Evolutionary conservation across 306 rosid species (phyloP), one percentile per base, ranked within the genome.

Genomic region (Abrus precatorius): DNA sequence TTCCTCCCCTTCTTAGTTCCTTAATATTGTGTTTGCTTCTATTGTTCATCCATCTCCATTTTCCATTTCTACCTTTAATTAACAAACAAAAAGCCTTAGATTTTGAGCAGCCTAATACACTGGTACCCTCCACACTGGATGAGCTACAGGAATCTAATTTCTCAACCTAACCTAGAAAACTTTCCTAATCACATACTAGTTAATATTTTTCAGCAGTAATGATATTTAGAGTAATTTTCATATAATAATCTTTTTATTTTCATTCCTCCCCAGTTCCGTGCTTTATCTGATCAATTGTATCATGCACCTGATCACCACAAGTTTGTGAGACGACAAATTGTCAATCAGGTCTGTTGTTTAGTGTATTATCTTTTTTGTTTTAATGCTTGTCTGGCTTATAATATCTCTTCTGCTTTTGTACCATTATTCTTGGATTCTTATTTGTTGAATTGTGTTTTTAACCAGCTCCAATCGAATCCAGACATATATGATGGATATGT

Each of bases 401-500:
- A 3, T 67, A 38, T 48, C 3, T 83, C 38, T 9, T 14, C 47
- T 32, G 53, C 33, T 81, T 57, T 76, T 60, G 57, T 78, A 68
- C 47, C 68, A 53, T 20, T 20, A 20, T 20, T 20, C 59, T 27
- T 56, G 52, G 76, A 61, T 84, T 83, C 20, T 85, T 84, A 75
- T 75, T 80, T 74, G 72, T 74, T 62, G 61, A 75, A 78, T 45
- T 53, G 7, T 20, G 20, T 20, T 20, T 80, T 69, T 48, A 66
- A 55, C 76, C 89, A 93, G 99, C 92, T 93, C 11, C 89, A 75
- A 86, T 83, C 93, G 75, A 89, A 83, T 69, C 93, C 90, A 9
- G 97, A 95, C 78, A 88, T 59, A 77, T 93, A 93, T n/a, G 91
- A 91, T 78, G 97, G 93, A 80, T 93, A 91, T 82, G 99, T 93